Conservation (phyloP, 108 stramenopile genomes). For the Phaeodactylum tricornutum region DNA sequence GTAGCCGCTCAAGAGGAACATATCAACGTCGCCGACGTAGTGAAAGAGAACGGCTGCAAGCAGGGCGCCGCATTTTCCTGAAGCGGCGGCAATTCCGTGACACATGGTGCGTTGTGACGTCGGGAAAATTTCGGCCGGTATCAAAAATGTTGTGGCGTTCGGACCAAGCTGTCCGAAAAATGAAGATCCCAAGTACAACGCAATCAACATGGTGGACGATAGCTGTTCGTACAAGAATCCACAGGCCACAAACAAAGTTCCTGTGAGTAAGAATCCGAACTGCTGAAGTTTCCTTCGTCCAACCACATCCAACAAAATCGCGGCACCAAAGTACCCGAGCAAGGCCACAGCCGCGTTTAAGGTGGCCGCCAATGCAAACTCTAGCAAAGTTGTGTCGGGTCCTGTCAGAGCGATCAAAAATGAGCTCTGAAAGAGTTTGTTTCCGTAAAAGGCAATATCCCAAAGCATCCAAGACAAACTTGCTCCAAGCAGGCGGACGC, state of each 20-base stretch:
- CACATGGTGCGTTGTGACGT: constrained; percentile 57
- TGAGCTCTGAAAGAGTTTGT: constrained; percentile 61
- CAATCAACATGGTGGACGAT: constrained; percentile 28
- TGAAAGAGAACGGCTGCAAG: constrained; percentile 58
- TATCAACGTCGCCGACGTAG: constrained; percentile 10
- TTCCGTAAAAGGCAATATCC: constrained; percentile 78
- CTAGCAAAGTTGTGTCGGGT: constrained; percentile 26
- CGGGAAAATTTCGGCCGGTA: constrained; percentile 52
- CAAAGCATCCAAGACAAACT: constrained; percentile 53
- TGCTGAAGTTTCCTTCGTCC: constrained; percentile 51
- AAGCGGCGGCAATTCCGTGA: constrained; percentile 61
- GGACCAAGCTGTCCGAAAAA: constrained; percentile 74
- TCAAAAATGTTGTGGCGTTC: constrained; percentile 63
- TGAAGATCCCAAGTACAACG: constrained; percentile 46
- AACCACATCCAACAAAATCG: constrained; percentile 42
- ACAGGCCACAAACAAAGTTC: constrained; percentile 48
- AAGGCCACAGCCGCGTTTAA: constrained; percentile 66
- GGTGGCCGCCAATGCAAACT: constrained; percentile 36
- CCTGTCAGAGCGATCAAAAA: constrained; percentile 54
- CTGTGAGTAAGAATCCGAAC: constrained; percentile 50
- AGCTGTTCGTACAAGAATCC: constrained; percentile 34
- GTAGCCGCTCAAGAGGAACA: constrained; percentile 52
- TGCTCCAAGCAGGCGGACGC: constrained; percentile 53
- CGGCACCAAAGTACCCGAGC: constrained; percentile 63
- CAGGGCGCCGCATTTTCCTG: constrained; percentile 66